phyloP scores from a whole-genome alignment of 2,329 filamentous ascomycete genomes.

The Botrytis byssoidea region DNA sequence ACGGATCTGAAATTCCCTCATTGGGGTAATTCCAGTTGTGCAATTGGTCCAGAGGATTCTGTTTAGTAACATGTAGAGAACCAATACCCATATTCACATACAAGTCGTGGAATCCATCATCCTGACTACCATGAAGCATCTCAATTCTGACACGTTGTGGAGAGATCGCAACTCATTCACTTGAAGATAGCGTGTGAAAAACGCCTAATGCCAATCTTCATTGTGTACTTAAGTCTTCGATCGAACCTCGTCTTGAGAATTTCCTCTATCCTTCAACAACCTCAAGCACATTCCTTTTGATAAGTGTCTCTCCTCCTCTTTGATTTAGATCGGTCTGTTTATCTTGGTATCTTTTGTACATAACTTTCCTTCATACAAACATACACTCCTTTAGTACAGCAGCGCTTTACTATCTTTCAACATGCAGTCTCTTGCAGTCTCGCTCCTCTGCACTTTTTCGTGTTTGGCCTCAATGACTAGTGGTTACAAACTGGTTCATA shows the following conservation, averaged over 20 bases:
- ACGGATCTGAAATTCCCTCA: neutral
- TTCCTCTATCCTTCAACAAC: neutral
- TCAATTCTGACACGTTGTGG: neutral
- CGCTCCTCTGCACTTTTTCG: neutral
- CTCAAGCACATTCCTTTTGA: neutral
- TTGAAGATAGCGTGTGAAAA: neutral
- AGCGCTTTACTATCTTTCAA: neutral
- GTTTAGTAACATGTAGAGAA: neutral
- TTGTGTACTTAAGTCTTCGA: neutral
- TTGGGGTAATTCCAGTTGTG: neutral
- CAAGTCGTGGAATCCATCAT: neutral
- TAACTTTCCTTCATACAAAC: neutral
- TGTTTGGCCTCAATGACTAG: neutral
- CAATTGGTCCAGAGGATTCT: neutral
- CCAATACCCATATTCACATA: neutral
- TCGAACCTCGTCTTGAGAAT: neutral
- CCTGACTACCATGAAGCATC: neutral
- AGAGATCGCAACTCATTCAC: neutral
- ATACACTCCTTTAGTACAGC: neutral
- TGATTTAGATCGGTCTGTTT: neutral
- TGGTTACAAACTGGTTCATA: slow-evolving; percentile 26
- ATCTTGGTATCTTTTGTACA: neutral
- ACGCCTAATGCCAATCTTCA: neutral
- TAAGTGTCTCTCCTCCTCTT: neutral
- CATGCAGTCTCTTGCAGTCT: slow-evolving; percentile 11